Evolutionary conservation across 1,284 basidiomycete species (phyloP), one percentile per base, ranked within the genome.

Genomic region (Volvariella surrecta): DNA sequence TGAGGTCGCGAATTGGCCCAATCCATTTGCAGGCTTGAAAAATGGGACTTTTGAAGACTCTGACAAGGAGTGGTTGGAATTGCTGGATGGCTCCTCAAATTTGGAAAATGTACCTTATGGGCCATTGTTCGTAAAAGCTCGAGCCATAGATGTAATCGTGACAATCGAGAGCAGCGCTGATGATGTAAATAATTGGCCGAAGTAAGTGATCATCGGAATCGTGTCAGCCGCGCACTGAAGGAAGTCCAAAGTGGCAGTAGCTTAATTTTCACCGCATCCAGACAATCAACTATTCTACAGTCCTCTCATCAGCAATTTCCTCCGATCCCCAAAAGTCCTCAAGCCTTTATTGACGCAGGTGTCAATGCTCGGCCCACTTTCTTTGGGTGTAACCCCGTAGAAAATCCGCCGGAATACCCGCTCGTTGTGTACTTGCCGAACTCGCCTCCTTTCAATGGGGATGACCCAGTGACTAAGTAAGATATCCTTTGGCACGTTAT

Each of bases 291-390:
- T 18, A 45, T 77, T 21, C 60, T 82, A 3, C 58, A 61, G n/a
- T 50, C 63, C 2, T 72, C 78, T 0, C 81, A 82, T 55, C 75
- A 79, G 47, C 56, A 56, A 19, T 79, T 84, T 55, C 82, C 82
- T 10, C 74, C 77, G 1, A 71, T 82, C 39, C 82, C 81, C n/a
- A 53, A 58, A 2, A 66, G 61, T 11, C 50, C 66, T 1, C 65
- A 70, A 11, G 73, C 71, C 4, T 86, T 86, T 53, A 55, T 85
- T 39, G 61, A 66, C 10, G 73, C 71, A 6, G 87, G 87, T 11
- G 67, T 83, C 8, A 83, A 81, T 57, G 67, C 68, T 32, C 72
- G 85, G 15, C 75, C 85, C 4, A 81, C 81, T 0, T 88, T 89
- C 60, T 89, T 88, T 60, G 86, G 86, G 1, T 89, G 85, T 54